These are phyloP conservation scores for Porcisia deanei DNA, from an alignment of 208 protist genomes.

Conservation along the genomic window DNA sequence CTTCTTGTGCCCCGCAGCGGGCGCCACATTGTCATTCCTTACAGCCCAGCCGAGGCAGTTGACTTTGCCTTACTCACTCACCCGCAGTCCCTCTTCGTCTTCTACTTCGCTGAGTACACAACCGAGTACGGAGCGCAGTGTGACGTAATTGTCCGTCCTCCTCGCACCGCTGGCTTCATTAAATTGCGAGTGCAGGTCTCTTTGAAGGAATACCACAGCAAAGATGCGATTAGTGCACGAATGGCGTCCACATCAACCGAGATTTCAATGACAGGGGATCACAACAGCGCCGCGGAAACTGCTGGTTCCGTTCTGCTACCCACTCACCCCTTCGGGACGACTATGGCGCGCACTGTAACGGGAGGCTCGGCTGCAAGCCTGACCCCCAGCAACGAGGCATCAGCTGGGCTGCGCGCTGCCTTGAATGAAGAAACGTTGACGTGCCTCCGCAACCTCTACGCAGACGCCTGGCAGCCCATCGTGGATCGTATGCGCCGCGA, in stretches of 20 bases:
- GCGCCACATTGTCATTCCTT: conserved; percentile 48
- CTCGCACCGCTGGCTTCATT: conserved; percentile 49
- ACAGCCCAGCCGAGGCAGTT: conserved; percentile 74
- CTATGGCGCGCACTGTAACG: conserved; percentile 17
- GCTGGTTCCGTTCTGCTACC: conserved; percentile 1
- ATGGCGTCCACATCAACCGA: conserved; percentile 19
- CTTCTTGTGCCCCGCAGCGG: conserved; percentile 41
- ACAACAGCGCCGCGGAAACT: neutral
- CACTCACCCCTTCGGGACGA: conserved; percentile 23
- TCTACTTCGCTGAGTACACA: conserved; percentile 89
- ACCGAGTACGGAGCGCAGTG: conserved; percentile 62
- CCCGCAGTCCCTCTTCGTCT: conserved; percentile 81
- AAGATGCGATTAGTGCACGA: conserved; percentile 18
- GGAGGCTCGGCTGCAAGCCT: conserved; percentile 9
- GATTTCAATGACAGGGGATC: conserved; percentile 8
- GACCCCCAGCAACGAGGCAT: conserved; percentile 8
- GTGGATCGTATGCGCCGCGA: conserved; percentile 42
- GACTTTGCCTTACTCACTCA: conserved; percentile 78
- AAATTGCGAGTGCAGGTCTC: conserved; percentile 62
- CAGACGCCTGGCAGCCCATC: conserved; percentile 80
- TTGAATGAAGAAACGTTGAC: conserved; percentile 39
- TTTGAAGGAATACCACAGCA: conserved; percentile 59
- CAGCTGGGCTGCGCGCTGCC: conserved; percentile 17
- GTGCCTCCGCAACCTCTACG: conserved; percentile 66
- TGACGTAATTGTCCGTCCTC: conserved; percentile 76